Evolutionary conservation across 306 rosid genomes (phyloP).

Genomic region (Mimosa bimucronata): DNA sequence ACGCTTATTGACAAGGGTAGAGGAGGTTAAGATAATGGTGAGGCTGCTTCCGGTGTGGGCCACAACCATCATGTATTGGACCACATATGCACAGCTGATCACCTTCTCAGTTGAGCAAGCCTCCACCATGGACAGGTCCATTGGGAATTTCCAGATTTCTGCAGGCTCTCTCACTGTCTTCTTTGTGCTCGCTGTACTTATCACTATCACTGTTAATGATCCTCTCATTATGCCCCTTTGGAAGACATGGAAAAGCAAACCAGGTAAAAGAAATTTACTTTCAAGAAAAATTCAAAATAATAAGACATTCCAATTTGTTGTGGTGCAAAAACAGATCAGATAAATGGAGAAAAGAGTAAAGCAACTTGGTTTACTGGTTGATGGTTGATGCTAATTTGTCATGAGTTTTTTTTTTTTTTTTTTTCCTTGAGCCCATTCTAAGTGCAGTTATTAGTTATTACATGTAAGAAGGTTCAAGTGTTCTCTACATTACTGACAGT

Average conservation of each 20-base stretch:
- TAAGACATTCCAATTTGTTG: background rate
- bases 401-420: too few species aligned
- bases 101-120: constrained; percentile 3
- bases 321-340: background rate
- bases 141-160: constrained; percentile 1
- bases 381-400: background rate
- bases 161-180: constrained; percentile 1
- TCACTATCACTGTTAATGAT: background rate
- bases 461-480: too few species aligned
- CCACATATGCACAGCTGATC: constrained; percentile 3
- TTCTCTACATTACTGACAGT: too few species aligned
- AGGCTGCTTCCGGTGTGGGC: background rate
- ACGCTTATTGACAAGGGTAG: background rate
- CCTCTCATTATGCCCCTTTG: background rate
- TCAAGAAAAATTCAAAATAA: background rate
- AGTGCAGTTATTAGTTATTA: too few species aligned
- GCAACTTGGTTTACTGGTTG: background rate
- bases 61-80: background rate
- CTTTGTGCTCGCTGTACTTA: background rate
- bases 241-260: background rate
- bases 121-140: constrained; percentile 5
- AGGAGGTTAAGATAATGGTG: background rate
- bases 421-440: too few species aligned
- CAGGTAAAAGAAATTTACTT: background rate
- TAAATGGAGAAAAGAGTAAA: background rate